Evolutionary conservation across 2,329 filamentous ascomycete species (phyloP).

Genomic region (Scedosporium boydii): DNA sequence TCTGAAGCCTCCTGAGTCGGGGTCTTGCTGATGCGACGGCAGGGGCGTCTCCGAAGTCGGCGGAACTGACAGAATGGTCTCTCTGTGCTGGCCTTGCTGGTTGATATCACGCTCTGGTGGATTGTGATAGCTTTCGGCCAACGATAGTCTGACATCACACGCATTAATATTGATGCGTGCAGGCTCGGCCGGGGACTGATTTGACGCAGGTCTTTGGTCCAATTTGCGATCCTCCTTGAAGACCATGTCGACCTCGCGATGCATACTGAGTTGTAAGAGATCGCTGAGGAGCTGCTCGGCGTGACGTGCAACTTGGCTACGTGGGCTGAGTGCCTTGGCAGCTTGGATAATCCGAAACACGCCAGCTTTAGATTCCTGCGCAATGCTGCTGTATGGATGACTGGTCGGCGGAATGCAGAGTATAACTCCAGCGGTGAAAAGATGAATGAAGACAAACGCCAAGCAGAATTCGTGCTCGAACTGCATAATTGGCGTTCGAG

Average conservation of each 20-base stretch:
- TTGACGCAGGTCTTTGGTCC: neutral
- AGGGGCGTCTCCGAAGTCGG: neutral
- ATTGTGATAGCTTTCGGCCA: neutral
- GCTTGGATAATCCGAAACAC: constrained; percentile 19
- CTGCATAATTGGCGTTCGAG: constrained; percentile 15
- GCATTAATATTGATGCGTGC: neutral
- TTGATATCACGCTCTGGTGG: neutral
- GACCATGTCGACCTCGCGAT: constrained; percentile 9
- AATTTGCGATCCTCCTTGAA: constrained; percentile 6
- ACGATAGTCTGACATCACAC: neutral
- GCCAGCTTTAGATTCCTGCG: constrained; percentile 19
- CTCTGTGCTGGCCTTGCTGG: neutral
- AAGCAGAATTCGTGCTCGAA: constrained; percentile 16
- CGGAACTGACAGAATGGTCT: neutral
- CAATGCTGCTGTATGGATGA: constrained; percentile 16
- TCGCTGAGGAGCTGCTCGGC: constrained; percentile 17
- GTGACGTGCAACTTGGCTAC: constrained; percentile 17
- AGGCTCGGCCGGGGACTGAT: neutral
- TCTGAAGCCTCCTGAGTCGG: neutral
- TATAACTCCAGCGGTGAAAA: constrained; percentile 15
- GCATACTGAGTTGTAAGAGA: constrained; percentile 15
- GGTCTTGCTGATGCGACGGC: neutral
- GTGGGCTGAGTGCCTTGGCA: constrained; percentile 12
- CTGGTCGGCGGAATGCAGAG: constrained; percentile 20
- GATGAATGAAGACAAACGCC: constrained; percentile 12